Percentiles rank a stretch among this genome's conserved stretches.
phyloP scores from a whole-genome alignment of 2,329 filamentous ascomycete genomes.

The Botrytis tulipae region DNA sequence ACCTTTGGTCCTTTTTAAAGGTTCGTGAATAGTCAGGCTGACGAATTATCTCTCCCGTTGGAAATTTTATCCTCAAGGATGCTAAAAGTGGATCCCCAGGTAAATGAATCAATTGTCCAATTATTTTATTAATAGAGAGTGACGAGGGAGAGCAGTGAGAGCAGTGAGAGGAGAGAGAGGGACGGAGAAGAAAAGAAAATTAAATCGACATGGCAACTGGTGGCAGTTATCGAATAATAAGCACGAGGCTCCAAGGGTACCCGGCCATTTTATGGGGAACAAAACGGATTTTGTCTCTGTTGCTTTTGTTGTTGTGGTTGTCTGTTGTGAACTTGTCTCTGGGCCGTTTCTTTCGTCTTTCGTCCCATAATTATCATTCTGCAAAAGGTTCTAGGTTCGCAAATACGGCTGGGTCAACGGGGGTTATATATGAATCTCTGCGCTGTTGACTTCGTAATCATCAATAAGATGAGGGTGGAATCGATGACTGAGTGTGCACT shows the following conservation, averaged over 20 bases:
- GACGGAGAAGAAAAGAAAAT: slow-evolving; percentile 6
- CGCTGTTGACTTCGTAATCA: no score
- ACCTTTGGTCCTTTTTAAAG: background rate
- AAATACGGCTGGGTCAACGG: background rate
- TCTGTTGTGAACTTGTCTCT: background rate
- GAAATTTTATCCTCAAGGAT: background rate
- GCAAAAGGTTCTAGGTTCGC: background rate
- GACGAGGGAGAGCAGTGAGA: background rate
- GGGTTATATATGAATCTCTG: background rate
- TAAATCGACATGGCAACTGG: background rate
- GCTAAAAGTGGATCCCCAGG: background rate
- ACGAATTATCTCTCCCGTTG: slow-evolving; percentile 13
- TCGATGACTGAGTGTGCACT: background rate
- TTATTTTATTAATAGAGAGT: background rate
- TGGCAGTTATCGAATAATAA: slow-evolving; percentile 12
- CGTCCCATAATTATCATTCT: background rate
- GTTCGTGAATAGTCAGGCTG: slow-evolving; percentile 14
- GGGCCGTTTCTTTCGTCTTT: background rate
- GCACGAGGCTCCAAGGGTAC: slow-evolving; percentile 12
- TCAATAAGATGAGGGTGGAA: background rate
- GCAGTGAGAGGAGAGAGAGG: background rate
- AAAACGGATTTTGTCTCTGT: slow-evolving; percentile 7
- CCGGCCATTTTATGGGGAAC: background rate
- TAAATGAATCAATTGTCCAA: slow-evolving; percentile 14
- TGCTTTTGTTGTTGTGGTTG: background rate